Evolutionary conservation across 2,329 filamentous ascomycete species (phyloP).

Genomic region (Alternaria sp.): DNA sequence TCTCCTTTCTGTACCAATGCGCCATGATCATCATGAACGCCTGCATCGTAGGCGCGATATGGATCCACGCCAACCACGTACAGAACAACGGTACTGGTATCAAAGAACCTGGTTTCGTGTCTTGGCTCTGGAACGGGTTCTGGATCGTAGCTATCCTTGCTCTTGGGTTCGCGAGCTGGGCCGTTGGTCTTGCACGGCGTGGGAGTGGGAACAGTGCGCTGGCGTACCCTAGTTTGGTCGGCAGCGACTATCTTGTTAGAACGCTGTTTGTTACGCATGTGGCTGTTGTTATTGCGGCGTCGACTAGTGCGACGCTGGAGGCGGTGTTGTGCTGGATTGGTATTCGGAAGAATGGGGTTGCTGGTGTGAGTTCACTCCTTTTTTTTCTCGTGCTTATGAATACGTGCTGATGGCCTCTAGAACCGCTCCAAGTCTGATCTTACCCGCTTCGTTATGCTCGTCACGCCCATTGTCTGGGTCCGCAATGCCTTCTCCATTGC

Average conservation of each 20-base stretch:
- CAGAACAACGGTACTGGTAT: constrained; percentile 28
- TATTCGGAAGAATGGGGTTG: constrained; percentile 24
- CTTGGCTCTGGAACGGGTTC: constrained; percentile 24
- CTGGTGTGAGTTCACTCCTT: constrained; percentile 19
- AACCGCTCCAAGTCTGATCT: constrained; percentile 19
- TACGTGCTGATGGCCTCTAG: background rate
- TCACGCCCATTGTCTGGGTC: constrained; percentile 24
- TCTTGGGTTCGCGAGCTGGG: constrained; percentile 29
- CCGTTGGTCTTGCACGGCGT: constrained; percentile 14
- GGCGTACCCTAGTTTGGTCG: constrained; percentile 16
- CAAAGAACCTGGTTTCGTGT: constrained; percentile 25
- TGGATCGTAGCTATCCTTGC: constrained; percentile 27
- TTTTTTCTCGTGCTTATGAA: background rate
- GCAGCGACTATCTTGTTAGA: constrained; percentile 9
- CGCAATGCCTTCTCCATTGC: constrained; percentile 32
- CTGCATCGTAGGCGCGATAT: constrained; percentile 38
- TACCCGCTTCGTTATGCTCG: constrained; percentile 23
- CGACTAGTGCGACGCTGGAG: constrained; percentile 24
- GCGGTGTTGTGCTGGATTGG: constrained; percentile 25
- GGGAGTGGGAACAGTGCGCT: constrained; percentile 16
- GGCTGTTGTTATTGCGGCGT: constrained; percentile 18
- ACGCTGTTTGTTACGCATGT: constrained; percentile 26
- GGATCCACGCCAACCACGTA: constrained; percentile 31
- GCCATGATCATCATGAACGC: constrained; percentile 28
- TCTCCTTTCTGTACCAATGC: constrained; percentile 30